Base-by-base conservation (phyloP, 2,329 filamentous ascomycete species). In the Fusarium sp. region DNA sequence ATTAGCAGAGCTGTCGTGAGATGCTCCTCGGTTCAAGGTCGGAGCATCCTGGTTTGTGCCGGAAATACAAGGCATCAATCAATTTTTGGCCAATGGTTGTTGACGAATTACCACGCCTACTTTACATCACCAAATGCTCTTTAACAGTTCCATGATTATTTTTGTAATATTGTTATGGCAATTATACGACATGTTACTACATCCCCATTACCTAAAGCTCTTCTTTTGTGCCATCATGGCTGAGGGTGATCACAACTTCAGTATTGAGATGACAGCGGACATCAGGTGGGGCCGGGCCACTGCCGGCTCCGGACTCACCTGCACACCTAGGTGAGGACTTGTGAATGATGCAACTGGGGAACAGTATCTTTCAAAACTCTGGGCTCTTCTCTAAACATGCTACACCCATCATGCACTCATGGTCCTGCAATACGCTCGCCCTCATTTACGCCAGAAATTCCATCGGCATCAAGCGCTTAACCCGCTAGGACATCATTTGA, bases 11-110 rank as follows among this genome's bases (percentile, higher is more conserved):
- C 70, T 74, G 70, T 74, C 63, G 72, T 72, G 76, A 74, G 72
- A 66, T 72, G 60, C 66, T 72, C 63, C 50, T 71, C 70, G 76
- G 76, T 61, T 77, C 71, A 76, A 78, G 75, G 73, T 77, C 68
- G 75, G 74, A 68, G 62, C 67, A 63, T 54, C 68, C 55, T 59
- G 52, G 40, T 63, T 72, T 40, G 8, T 71, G 77, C 77, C 77
- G 76, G 52, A 69, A 40, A 73, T 62, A 52, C 73, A 46, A 50
- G 76, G 77, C 77, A 68, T 5, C 38, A 57, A 77, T n/a, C 11
- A 8, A 9, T 9, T 43, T 12, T 18, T 24, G 16, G 44, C 74
- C 74, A 76, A 76, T 76, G n/a, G 66, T 55, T 45, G 29, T 25
- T 15, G 46, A 22, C 40, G 71, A 76, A 76, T 76, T 76, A 76